Evolutionary conservation across 176 grass and related monocot species (phyloP).

Genomic region (Oryza punctata): DNA sequence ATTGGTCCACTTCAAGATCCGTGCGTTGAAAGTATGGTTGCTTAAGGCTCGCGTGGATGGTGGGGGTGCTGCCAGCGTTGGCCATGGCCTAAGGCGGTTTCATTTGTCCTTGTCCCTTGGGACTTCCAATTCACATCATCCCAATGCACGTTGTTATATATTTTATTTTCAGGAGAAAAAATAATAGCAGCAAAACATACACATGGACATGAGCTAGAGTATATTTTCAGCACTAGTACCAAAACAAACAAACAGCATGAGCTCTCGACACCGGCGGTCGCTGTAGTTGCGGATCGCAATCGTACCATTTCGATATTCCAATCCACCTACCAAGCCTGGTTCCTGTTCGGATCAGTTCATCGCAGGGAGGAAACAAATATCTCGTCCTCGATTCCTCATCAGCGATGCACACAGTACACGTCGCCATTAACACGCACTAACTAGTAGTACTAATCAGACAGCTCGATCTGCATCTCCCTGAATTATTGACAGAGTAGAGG

Average conservation of each 20-base stretch:
- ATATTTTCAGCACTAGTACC: background rate
- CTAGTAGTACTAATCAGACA: background rate
- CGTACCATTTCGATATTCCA: background rate
- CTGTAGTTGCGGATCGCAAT: background rate
- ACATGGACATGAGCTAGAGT: background rate
- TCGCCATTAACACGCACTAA: background rate
- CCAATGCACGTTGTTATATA: too few species aligned
- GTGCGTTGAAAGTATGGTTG: too few species aligned
- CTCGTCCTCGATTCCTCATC: background rate
- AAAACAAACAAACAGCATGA: background rate
- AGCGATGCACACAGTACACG: background rate
- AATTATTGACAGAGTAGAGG: background rate
- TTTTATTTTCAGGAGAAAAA: too few species aligned
- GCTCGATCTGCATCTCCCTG: background rate
- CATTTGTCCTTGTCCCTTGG: too few species aligned
- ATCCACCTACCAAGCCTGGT: background rate
- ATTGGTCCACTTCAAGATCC: too few species aligned
- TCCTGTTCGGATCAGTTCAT: background rate
- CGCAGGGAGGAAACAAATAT: constrained; percentile 1
- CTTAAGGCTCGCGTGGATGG: too few species aligned
- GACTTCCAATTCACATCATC: too few species aligned
- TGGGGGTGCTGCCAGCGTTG: too few species aligned
- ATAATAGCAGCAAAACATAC: too few species aligned
- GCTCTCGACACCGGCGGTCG: background rate
- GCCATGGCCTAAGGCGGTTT: too few species aligned